Conservation (phyloP, 257 asterid species). For the Fraxinus excelsior region DNA sequence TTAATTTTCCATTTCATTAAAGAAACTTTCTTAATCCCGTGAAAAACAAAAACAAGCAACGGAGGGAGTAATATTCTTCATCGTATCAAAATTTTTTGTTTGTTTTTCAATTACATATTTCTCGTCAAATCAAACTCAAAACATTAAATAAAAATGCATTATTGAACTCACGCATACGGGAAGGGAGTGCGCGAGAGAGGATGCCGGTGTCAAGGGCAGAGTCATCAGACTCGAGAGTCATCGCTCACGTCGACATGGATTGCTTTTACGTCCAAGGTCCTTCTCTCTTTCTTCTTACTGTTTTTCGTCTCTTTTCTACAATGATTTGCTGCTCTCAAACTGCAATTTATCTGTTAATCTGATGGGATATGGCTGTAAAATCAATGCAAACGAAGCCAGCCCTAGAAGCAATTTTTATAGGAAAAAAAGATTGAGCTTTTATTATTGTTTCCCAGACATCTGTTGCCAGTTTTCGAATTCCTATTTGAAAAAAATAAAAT, state of each 20-base stretch:
- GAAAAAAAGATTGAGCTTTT: not conserved
- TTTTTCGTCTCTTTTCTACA: not conserved
- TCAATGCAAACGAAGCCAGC: not conserved
- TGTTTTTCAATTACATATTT: too few species aligned
- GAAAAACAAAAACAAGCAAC: too few species aligned
- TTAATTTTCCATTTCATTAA: too few species aligned
- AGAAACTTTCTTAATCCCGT: too few species aligned
- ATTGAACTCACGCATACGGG: not conserved
- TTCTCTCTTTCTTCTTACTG: not conserved
- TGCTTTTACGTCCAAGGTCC: constrained; percentile 98
- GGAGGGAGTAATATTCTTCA: too few species aligned
- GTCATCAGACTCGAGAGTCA: constrained; percentile 74
- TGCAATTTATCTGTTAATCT: not conserved
- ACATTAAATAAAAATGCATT: too few species aligned
- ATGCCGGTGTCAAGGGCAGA: constrained; percentile 86
- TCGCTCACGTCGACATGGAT: constrained; percentile 95
- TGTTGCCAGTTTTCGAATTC: not conserved
- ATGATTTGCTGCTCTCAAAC: not conserved
- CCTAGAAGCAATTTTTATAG: not conserved
- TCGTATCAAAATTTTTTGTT: too few species aligned
- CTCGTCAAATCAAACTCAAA: too few species aligned
- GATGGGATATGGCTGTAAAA: not conserved
- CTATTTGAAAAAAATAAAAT: not conserved
- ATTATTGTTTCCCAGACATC: not conserved
- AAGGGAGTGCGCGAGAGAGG: constrained; percentile 1